Conservation (phyloP, 371 early-diverging fungal genomes). For the Dinochytrium kinnereticum region DNA sequence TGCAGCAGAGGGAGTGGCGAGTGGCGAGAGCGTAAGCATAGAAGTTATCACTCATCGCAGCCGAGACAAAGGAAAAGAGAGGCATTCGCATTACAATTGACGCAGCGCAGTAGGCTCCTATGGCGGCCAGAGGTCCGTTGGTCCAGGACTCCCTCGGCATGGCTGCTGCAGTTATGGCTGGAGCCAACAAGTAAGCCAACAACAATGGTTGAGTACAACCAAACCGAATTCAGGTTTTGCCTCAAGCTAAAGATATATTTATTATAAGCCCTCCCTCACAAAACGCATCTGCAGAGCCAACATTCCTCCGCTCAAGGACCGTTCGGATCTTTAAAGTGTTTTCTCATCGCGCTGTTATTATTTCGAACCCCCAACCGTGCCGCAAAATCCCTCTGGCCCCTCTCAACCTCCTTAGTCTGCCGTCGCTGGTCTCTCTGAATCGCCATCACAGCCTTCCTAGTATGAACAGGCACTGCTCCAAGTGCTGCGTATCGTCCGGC, state of each 20-base stretch:
- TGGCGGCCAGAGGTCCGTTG: constrained; percentile 51
- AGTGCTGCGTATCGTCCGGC: constrained; percentile 21
- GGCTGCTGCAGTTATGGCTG: no score
- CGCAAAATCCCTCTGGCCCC: not conserved
- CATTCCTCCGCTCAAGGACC: no score
- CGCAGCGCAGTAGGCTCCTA: constrained; percentile 86
- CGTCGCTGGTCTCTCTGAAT: not conserved
- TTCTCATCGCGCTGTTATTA: not conserved
- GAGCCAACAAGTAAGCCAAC: no score
- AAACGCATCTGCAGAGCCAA: no score
- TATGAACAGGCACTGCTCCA: not conserved
- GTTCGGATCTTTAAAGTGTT: no score
- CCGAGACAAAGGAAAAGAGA: not conserved
- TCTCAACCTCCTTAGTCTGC: not conserved
- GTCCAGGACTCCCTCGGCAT: not conserved
- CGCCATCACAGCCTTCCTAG: not conserved
- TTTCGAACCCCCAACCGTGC: not conserved
- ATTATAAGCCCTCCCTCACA: no score
- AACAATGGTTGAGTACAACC: no score
- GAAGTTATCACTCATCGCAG: no score
- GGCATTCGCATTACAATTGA: constrained; percentile 62
- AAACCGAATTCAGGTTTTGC: no score
- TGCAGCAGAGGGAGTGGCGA: not conserved
- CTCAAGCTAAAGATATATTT: no score
- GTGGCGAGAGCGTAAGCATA: no score